Evolutionary conservation across 2,329 filamentous ascomycete genomes (phyloP).

Genomic region (Trichophyton schoenleinii): DNA sequence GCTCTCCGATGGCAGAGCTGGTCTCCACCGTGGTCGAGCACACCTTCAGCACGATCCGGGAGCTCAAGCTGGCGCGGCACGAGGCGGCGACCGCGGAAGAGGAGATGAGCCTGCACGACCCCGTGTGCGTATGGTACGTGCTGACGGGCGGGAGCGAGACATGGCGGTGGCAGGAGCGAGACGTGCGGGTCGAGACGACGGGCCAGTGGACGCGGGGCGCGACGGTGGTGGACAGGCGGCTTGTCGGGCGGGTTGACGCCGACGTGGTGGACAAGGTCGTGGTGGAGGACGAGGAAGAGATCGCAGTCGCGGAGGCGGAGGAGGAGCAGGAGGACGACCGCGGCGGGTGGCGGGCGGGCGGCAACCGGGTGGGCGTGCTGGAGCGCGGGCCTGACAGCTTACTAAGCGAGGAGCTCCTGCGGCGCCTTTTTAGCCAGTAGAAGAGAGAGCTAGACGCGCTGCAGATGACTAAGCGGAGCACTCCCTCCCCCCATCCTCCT

Average conservation of each 20-base stretch:
- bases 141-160: constrained; percentile 39
- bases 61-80: constrained; percentile 44
- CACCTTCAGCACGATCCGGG: constrained; percentile 56
- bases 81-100: constrained; percentile 19
- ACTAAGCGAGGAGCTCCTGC: neutral
- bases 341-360: constrained; percentile 59
- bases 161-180: constrained; percentile 44
- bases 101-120: constrained; percentile 61
- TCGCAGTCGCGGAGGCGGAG: constrained; percentile 34
- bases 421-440: neutral
- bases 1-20: constrained; percentile 65
- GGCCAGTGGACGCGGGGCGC: constrained; percentile 94
- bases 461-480: too few relatives aligned
- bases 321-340: constrained; percentile 57
- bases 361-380: constrained; percentile 70
- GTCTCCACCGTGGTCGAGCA: constrained; percentile 57
- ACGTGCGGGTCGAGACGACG: constrained; percentile 76
- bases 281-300: constrained; percentile 42
- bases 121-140: constrained; percentile 67
- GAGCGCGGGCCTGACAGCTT: constrained; percentile 49
- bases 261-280: constrained; percentile 34
- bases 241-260: constrained; percentile 20
- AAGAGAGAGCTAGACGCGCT: too few relatives aligned
- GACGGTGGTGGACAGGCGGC: constrained; percentile 69
- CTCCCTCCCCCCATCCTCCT: too few relatives aligned